Evolutionary conservation across 176 grass and related monocot species (phyloP), one percentile per base, ranked within the genome.

Genomic region (Avena atlantica): DNA sequence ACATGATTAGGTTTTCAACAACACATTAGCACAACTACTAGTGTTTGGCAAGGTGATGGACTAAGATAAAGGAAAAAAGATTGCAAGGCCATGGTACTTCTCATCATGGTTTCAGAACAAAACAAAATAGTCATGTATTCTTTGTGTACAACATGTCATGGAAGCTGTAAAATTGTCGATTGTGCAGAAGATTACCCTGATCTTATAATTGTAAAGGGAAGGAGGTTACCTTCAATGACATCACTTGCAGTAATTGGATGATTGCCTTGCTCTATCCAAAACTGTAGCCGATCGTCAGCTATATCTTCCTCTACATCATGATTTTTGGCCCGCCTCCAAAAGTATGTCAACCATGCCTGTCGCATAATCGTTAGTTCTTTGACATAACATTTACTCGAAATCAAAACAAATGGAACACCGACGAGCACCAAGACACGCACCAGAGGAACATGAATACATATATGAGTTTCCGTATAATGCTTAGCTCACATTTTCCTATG

Each of bases 261-360:
- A 47, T 90, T 90, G 66, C 70, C 88, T 90, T 98, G 96, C 64
- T 96, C 94, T 76, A 96, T 93, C 96, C 94, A 98, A 88, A 96
- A 96, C 20, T 96, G 92, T 72, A 96, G 89, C 76, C 92, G 83
- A 60, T 98, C 96, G n/a, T 98, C 92, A 77, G 94, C 92, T 85
- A 98, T 98, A 89, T 98, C 96, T 88, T 94, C 96, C 92, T 98
- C 96, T 76, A 96, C 20, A 44, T 93, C 83, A 80, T 98, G 96
- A 70, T 85, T 91, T 82, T 92, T 98, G 17, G 88, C 94, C 76
- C 94, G 71, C 40, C 92, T 96, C 96, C 96, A 98, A 52, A 94
- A 91, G 76, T 98, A 98, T 53, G 89, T 82, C 67, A 98, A 85
- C 96, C 96, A 98, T 87, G 96, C 94, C 96, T 98, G 87, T 14